Conservation (phyloP, 1,139 yeast genomes). For the Saccharomyces uvarum region DNA sequence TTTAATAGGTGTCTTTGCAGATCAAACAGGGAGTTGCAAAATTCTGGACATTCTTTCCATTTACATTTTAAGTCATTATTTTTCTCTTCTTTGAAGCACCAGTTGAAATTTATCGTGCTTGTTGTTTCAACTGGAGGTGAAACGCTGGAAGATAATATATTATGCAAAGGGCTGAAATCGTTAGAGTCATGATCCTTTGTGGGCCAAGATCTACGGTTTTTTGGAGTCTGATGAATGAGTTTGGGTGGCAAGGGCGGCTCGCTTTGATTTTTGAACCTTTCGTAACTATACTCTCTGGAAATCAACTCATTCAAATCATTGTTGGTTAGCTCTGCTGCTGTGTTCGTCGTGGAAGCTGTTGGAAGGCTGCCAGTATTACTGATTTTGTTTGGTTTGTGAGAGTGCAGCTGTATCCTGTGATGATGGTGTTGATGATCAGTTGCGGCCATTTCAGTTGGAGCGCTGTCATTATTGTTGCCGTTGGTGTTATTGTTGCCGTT, state of each 20-base stretch:
- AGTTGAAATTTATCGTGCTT: constrained; percentile 33
- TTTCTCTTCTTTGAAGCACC: constrained; percentile 31
- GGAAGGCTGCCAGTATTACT: neutral
- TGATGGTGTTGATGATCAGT: constrained; percentile 31
- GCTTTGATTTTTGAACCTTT: constrained; percentile 6
- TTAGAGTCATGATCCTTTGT: neutral
- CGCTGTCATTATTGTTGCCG: neutral
- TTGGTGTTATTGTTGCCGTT: neutral
- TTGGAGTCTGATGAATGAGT: neutral
- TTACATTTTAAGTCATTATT: constrained; percentile 34
- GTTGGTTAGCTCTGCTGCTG: neutral
- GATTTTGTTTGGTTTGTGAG: constrained; percentile 18
- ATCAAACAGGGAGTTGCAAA: constrained; percentile 38
- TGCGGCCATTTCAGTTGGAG: neutral
- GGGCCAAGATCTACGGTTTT: neutral
- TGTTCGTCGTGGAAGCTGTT: neutral
- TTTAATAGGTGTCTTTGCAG: constrained; percentile 51
- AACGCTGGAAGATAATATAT: neutral
- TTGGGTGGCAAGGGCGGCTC: neutral
- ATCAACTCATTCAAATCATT: neutral
- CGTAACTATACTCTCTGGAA: constrained; percentile 8
- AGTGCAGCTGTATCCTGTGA: constrained; percentile 33
- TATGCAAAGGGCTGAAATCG: neutral
- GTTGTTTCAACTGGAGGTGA: constrained; percentile 4
- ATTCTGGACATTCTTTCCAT: constrained; percentile 48